phyloP scores from a whole-genome alignment of 2,329 filamentous ascomycete genomes.

The Sarocladiaceae sp. region DNA sequence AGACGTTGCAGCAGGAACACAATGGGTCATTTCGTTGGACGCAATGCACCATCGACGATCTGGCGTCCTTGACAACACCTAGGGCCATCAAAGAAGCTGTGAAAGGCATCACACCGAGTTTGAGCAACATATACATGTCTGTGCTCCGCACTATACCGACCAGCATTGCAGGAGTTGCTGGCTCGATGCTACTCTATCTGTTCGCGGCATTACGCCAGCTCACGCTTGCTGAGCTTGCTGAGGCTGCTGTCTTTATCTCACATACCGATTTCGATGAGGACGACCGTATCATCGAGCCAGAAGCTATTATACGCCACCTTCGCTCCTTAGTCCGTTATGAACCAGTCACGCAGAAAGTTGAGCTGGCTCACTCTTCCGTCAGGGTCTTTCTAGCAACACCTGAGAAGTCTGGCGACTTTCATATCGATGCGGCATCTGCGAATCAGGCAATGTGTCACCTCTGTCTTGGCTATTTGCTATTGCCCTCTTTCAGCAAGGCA shows the following conservation, averaged over 20 bases:
- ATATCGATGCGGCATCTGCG: not conserved
- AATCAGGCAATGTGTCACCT: not conserved
- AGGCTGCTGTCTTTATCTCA: not conserved
- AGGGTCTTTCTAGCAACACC: constrained; percentile 6
- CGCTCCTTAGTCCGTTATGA: constrained; percentile 8
- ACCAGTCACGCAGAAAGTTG: constrained; percentile 1
- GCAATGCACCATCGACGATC: constrained; percentile 9
- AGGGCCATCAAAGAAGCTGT: constrained; percentile 9
- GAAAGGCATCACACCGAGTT: constrained; percentile 5
- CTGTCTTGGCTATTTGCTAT: constrained; percentile 8
- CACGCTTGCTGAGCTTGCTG: constrained; percentile 5
- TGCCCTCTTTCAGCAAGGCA: constrained; percentile 2
- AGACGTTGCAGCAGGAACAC: constrained; percentile 6
- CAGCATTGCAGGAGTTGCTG: not conserved
- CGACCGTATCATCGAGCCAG: constrained; percentile 11
- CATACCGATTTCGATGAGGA: constrained; percentile 7
- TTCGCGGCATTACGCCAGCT: constrained; percentile 9
- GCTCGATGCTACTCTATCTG: constrained; percentile 9
- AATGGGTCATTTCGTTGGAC: constrained; percentile 10
- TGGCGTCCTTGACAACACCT: constrained; percentile 2
- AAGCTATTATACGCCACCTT: constrained; percentile 6
- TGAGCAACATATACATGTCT: constrained; percentile 8
- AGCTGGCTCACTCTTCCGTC: constrained; percentile 10
- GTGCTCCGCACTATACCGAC: constrained; percentile 5
- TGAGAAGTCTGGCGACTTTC: not conserved